Conservation (phyloP, 352 stramenopile genomes). For the Phytophthora megakarya region DNA sequence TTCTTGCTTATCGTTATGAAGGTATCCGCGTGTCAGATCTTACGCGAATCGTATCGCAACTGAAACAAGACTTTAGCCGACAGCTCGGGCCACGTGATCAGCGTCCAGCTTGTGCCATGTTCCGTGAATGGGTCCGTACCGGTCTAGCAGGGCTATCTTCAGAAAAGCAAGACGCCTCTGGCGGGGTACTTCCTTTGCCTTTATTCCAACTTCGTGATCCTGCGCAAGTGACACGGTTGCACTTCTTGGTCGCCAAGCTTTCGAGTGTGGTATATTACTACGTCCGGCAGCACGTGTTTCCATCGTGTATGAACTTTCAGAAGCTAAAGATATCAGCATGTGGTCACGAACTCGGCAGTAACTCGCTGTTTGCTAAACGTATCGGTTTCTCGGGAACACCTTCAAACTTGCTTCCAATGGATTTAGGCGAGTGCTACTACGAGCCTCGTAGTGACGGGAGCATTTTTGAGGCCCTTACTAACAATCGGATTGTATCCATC, state of each 20-base stretch:
- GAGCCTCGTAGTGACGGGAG: constrained; percentile 98
- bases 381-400: constrained; percentile 99
- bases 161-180: constrained; percentile 39
- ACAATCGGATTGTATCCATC: constrained; percentile 88
- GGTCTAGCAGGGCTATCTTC: constrained; percentile 45
- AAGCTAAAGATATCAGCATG: constrained; percentile 99
- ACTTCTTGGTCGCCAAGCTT: constrained; percentile 93
- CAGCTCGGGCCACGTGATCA: constrained; percentile 84
- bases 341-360: constrained; percentile 98
- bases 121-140: constrained; percentile 72
- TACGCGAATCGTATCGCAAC: constrained; percentile 83
- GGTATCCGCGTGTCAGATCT: constrained; percentile 86
- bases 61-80: constrained; percentile 89
- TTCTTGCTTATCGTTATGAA: constrained; percentile 92
- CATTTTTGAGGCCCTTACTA: constrained; percentile 98
- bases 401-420: constrained; percentile 98
- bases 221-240: constrained; percentile 95
- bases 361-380: constrained; percentile 97
- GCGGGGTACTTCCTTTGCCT: constrained; percentile 92
- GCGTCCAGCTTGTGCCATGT: constrained; percentile 76
- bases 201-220: constrained; percentile 97
- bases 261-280: constrained; percentile 98
- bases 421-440: constrained; percentile 98
- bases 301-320: constrained; percentile 99
- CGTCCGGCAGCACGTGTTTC: constrained; percentile 97